These are phyloP conservation scores for Colletotrichum musicola DNA, from an alignment of 2,329 filamentous ascomycete species.

Conservation along the genomic window DNA sequence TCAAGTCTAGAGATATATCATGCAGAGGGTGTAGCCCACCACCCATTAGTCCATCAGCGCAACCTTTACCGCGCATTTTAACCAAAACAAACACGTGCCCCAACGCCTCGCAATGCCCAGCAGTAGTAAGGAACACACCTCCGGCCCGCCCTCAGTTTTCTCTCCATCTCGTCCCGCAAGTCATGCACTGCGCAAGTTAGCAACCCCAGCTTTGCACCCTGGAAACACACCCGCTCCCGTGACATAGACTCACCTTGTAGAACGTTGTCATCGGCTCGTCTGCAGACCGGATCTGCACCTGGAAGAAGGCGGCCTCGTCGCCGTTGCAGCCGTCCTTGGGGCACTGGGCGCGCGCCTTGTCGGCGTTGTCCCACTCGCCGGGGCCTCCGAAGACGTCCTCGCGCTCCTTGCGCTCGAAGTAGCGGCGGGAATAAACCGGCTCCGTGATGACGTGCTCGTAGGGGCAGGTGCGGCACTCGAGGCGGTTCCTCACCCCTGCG, in stretches of 20 bases:
- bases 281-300: conserved; percentile 96
- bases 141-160: conserved; percentile 63
- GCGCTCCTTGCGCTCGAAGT: conserved; percentile 87
- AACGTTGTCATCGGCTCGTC: conserved; percentile 99
- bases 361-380: conserved; percentile 90
- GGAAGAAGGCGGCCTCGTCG: conserved; percentile 90
- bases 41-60: too few relatives aligned
- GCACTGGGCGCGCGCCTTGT: conserved; percentile 87
- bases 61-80: background rate
- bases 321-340: conserved; percentile 84
- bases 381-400: conserved; percentile 92
- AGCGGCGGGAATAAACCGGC: conserved; percentile 84
- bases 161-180: conserved; percentile 74
- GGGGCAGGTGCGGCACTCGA: conserved; percentile 95
- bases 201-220: too few relatives aligned
- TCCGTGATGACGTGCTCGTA: conserved; percentile 88
- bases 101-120: conserved; percentile 46
- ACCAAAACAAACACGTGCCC: conserved; percentile 28
- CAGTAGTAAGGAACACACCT: conserved; percentile 8
- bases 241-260: conserved; percentile 74
- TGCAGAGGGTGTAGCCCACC: background rate
- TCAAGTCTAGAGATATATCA: background rate
- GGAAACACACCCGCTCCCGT: background rate
- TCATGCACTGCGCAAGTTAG: conserved; percentile 69
- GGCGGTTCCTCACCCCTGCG: conserved; percentile 76